A percentile compares a stretch with the other conserved stretches of the same genome.
These are phyloP conservation scores for Talaromyces sp. DNA, from an alignment of 2,329 filamentous ascomycete species.

Conservation along the genomic window DNA sequence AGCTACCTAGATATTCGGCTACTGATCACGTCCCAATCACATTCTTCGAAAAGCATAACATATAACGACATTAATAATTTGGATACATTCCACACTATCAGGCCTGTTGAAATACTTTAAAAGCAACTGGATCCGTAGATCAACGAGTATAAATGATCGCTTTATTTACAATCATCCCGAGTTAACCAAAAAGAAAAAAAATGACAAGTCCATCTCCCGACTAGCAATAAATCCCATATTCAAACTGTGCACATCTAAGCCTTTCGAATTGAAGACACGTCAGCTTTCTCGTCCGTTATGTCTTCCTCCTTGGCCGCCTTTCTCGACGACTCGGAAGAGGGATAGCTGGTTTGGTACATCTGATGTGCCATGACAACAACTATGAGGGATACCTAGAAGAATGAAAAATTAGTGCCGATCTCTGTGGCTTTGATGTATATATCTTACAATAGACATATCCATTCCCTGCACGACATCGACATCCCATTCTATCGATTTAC, in stretches of 20 bases:
- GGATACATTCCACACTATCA: no score
- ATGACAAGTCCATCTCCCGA: not conserved
- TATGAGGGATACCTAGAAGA: not conserved
- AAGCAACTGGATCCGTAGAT: no score
- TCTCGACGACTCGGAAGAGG: not conserved
- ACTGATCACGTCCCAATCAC: no score
- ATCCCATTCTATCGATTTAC: slow-evolving; percentile 16
- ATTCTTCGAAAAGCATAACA: no score
- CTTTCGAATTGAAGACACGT: not conserved
- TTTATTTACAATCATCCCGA: no score
- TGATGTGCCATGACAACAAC: not conserved
- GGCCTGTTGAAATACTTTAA: no score
- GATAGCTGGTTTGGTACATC: not conserved
- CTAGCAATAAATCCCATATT: not conserved
- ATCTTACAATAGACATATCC: slow-evolving; percentile 18
- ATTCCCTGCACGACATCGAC: slow-evolving; percentile 17
- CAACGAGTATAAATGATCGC: no score
- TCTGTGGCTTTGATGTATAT: not conserved
- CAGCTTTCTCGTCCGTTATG: not conserved
- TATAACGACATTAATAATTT: no score
- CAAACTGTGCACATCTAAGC: not conserved
- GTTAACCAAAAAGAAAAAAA: not conserved
- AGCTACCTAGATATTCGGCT: no score
- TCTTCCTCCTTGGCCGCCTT: not conserved
- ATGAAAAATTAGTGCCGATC: not conserved